Evolutionary conservation across 2,329 filamentous ascomycete genomes (phyloP), one percentile per base, ranked within the genome.

Genomic region (Atkinsonella hypoxylon): DNA sequence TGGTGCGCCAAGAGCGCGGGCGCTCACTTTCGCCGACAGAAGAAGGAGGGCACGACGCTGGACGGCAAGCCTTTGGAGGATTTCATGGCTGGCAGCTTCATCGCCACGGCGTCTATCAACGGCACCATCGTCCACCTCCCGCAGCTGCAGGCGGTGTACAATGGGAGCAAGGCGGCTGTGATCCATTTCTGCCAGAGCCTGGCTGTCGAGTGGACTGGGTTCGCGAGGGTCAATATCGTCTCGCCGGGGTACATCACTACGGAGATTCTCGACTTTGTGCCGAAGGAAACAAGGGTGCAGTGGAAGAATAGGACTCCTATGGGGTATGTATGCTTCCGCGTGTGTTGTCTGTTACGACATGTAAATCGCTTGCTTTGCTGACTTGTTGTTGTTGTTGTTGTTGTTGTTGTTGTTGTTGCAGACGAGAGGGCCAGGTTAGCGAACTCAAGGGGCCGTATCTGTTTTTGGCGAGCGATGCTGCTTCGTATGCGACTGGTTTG

Each of bases 401-500:
- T 15, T 5, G 20, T 26, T 1, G 13, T 12, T 1, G 13, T 8
- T 30, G 34, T 8, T 10, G 31, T 32, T 45, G 17, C 39, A 78
- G 80, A 45, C 78, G 88, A 56, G 83, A 89, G 62, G 88, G 84
- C 10, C 74, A 82, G 56, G 72, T 79, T 2, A 77, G 80, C 53
- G 88, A 95, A 71, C 74, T 94, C 58, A 90, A 91, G 71, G 89
- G 87, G 18, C 84, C 84, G 17, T 95, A 86, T 64, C 68, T 94
- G 45, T 93, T 89, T 67, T 73, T 94, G 51, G 85, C 86, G 17
- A 87, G 83, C 13, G 87, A 94, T 66, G 87, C 87, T 4, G 79
- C 83, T n/a, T 86, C 81, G 49, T 94, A 89, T 69, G 89, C 84
- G 17, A 94, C 87, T 9, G 88, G 81, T 0, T 73, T 78, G 10